phyloP scores from a whole-genome alignment of 192 early-diverging fungal species.

The Lunasporangiospora selenospora region DNA sequence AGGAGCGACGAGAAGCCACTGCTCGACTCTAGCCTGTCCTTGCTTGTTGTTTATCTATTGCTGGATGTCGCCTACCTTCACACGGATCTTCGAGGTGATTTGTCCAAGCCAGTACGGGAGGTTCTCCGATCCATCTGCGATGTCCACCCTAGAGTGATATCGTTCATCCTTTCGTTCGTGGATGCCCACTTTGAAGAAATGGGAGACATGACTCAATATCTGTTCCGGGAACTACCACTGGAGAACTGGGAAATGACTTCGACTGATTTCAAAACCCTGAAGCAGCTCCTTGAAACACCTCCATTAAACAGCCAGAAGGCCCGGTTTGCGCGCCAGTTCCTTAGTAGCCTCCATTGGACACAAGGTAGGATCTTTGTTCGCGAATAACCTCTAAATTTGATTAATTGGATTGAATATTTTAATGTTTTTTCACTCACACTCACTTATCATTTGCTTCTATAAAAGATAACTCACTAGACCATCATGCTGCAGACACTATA shows the following conservation, averaged over 20 bases:
- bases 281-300: constrained; percentile 28
- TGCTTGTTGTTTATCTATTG: constrained; percentile 43
- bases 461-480: not conserved
- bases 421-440: not conserved
- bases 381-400: no score
- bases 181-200: constrained; percentile 46
- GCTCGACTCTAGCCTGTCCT: constrained; percentile 24
- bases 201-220: constrained; percentile 51
- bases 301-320: constrained; percentile 30
- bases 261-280: constrained; percentile 43
- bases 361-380: constrained; percentile 22
- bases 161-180: constrained; percentile 47
- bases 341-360: constrained; percentile 17
- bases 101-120: constrained; percentile 55
- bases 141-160: constrained; percentile 35
- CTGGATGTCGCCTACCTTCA: constrained; percentile 52
- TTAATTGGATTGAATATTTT: no score
- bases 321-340: constrained; percentile 17
- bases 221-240: constrained; percentile 53
- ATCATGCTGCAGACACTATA: not conserved
- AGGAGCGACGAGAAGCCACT: not conserved
- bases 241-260: constrained; percentile 45
- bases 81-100: constrained; percentile 32
- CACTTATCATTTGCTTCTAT: not conserved
- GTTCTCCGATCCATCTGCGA: constrained; percentile 46